Percentiles rank a stretch among this genome's conserved stretches.
phyloP scores from a whole-genome alignment of 2,329 filamentous ascomycete species.

The Epichloe festucae region DNA sequence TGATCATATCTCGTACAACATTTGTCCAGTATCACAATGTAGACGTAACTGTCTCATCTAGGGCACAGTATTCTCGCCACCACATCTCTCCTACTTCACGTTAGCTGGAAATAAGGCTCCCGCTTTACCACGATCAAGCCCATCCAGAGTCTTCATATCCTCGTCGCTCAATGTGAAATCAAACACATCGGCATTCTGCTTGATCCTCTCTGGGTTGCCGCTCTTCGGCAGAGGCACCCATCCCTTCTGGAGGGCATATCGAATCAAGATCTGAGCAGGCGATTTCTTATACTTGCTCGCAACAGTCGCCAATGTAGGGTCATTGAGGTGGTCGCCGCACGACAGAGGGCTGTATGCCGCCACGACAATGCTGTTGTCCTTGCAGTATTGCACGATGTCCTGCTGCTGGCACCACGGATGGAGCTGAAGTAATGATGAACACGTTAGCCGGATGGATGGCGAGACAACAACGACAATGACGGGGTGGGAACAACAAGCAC shows the following conservation, averaged over 20 bases:
- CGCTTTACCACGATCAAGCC: slow-evolving; percentile 14
- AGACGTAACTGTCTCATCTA: not conserved
- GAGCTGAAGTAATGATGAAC: slow-evolving; percentile 30
- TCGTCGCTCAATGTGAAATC: slow-evolving; percentile 42
- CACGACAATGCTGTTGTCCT: slow-evolving; percentile 59
- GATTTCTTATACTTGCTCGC: slow-evolving; percentile 46
- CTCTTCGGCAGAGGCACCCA: slow-evolving; percentile 60
- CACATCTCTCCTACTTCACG: slow-evolving; percentile 6
- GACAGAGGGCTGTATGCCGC: slow-evolving; percentile 27
- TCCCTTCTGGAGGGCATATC: slow-evolving; percentile 57
- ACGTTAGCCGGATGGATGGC: not conserved
- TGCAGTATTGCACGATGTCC: slow-evolving; percentile 41
- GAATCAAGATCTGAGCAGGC: slow-evolving; percentile 52
- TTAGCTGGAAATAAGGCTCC: slow-evolving; percentile 21
- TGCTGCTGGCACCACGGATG: slow-evolving; percentile 56
- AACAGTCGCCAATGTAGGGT: slow-evolving; percentile 42
- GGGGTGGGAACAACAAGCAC: not conserved
- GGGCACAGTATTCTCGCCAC: not conserved
- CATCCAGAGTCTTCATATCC: slow-evolving; percentile 37
- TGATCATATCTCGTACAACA: not conserved
- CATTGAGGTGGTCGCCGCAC: slow-evolving; percentile 26
- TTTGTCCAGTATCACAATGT: not conserved
- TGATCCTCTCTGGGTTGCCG: slow-evolving; percentile 43
- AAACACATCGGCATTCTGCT: slow-evolving; percentile 47
- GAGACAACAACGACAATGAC: not conserved